Percentiles rank a stretch among this genome's conserved stretches.
These are phyloP conservation scores for Colletotrichum musicola DNA, from an alignment of 2,329 filamentous ascomycete species.

Conservation along the genomic window DNA sequence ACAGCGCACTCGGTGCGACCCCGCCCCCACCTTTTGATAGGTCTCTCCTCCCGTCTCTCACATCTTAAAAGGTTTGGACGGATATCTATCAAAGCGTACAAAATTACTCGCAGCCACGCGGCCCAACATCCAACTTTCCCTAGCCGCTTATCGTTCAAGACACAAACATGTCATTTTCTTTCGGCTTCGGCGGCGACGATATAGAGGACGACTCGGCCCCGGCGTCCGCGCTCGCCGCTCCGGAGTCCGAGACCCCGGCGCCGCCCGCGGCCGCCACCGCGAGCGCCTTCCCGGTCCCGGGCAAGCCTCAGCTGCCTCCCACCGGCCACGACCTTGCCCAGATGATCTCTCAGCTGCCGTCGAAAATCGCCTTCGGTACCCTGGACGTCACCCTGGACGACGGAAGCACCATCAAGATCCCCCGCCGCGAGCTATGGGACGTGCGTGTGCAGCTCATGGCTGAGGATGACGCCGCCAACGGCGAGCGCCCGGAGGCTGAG, in stretches of 20 bases:
- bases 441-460: slow-evolving; percentile 86
- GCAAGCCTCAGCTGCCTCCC: slow-evolving; percentile 70
- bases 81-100: slow-evolving; percentile 11
- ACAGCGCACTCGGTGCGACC: slow-evolving; percentile 6
- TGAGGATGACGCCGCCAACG: slow-evolving; percentile 63
- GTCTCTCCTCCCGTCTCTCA: slow-evolving; percentile 1
- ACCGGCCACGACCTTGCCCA: slow-evolving; percentile 62
- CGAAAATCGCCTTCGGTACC: slow-evolving; percentile 78
- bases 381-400: slow-evolving; percentile 72
- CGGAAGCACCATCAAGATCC: slow-evolving; percentile 66
- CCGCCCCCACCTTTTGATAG: slow-evolving; percentile 35
- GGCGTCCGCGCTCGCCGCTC: slow-evolving; percentile 42
- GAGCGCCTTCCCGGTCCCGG: slow-evolving; percentile 71
- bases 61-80: neutral
- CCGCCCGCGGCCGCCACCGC: slow-evolving; percentile 46
- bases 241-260: slow-evolving; percentile 43
- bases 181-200: slow-evolving; percentile 73
- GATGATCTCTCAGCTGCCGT: slow-evolving; percentile 73
- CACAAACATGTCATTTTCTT: slow-evolving; percentile 64
- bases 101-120: slow-evolving; percentile 30
- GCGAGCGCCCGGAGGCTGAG: slow-evolving; percentile 56
- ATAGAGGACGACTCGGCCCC: slow-evolving; percentile 63
- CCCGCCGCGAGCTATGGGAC: slow-evolving; percentile 84
- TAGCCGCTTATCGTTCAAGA: neutral
- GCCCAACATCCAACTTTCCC: slow-evolving; percentile 1